Evolutionary conservation across 2,329 filamentous ascomycete genomes (phyloP), one percentile per base, ranked within the genome.

Genomic region (Apiospora pterosperma): DNA sequence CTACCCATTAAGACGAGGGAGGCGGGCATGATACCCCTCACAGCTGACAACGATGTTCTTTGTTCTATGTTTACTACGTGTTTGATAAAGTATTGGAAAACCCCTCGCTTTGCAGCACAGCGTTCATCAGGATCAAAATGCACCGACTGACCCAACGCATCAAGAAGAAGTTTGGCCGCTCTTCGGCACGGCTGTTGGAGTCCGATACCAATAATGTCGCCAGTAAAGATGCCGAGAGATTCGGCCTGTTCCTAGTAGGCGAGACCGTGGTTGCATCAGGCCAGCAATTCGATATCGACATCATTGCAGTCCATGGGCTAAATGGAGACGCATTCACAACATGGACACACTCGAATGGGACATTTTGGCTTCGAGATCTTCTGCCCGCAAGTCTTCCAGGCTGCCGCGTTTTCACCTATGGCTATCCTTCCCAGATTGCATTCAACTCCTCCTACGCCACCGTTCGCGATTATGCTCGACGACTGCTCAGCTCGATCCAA

Each of bases 271-370:
- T 19, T 14, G 5, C 36, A 21, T 21, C 62, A 14, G 28, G 36
- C 16, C 42, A 63, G 11, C 48, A 66, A 59, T 39, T 68, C 61
- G 52, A 65, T 6, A 64, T 70, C 10, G 62, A 69, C 38, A 69
- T 69, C 48, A 64, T 72, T 63, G 68, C 69, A 16, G 59, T 73
- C 10, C 70, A 73, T 64, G 69, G 71, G 2, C 64, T 73, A 8
- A 69, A 69, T 39, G 71, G 70, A 19, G 63, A 70, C 59, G 62
- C 66, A 12, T 64, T 58, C 62, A 62, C 39, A 25, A 71, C 68
- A 28, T 72, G 70, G 68, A 61, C 62, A 16, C 65, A 71, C 59
- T 8, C 52, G n/a, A 65, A 66, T 60, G 67, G 67, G 2, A 65
- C 34, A 6, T 63, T 70, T 19, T 71, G 67, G 67, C 64, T 72